Percentiles rank a stretch among this genome's conserved stretches.
Conservation (phyloP, 805 yeast genomes). For the Saccharomycopsis guyanensis region DNA sequence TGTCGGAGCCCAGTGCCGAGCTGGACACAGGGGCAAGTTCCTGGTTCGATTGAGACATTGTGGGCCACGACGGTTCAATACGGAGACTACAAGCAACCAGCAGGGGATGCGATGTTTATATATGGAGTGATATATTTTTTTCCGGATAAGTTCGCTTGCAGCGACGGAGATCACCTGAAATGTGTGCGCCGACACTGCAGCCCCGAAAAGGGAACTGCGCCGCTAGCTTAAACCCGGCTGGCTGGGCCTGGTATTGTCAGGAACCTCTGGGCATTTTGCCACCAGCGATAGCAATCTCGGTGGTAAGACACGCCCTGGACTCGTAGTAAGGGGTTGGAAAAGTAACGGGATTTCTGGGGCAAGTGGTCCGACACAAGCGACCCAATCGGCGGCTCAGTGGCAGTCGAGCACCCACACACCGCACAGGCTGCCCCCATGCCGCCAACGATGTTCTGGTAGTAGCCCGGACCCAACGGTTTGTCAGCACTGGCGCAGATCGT, state of each 20-base stretch:
- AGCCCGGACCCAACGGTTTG: not conserved
- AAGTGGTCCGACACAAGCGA: not conserved
- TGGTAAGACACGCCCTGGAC: not conserved
- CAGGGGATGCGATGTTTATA: too few species aligned
- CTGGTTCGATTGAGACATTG: too few species aligned
- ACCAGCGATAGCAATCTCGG: not conserved
- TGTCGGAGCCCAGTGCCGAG: not conserved
- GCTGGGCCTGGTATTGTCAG: too few species aligned
- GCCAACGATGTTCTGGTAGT: not conserved
- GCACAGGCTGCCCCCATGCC: not conserved
- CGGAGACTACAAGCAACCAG: too few species aligned
- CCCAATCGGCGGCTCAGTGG: not conserved
- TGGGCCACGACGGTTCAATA: too few species aligned
- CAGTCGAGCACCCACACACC: not conserved
- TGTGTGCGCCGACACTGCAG: not conserved
- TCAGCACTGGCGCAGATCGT: not conserved
- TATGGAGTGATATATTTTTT: too few species aligned
- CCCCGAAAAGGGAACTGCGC: too few species aligned
- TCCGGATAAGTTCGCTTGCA: not conserved
- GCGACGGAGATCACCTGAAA: not conserved
- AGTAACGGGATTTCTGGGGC: not conserved
- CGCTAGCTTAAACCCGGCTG: too few species aligned
- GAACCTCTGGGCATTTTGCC: too few species aligned
- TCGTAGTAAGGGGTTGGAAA: not conserved
- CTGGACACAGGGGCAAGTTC: not conserved